These are phyloP conservation scores for Simplicillium aogashimaense DNA, from an alignment of 2,329 filamentous ascomycete genomes.

Conservation along the genomic window DNA sequence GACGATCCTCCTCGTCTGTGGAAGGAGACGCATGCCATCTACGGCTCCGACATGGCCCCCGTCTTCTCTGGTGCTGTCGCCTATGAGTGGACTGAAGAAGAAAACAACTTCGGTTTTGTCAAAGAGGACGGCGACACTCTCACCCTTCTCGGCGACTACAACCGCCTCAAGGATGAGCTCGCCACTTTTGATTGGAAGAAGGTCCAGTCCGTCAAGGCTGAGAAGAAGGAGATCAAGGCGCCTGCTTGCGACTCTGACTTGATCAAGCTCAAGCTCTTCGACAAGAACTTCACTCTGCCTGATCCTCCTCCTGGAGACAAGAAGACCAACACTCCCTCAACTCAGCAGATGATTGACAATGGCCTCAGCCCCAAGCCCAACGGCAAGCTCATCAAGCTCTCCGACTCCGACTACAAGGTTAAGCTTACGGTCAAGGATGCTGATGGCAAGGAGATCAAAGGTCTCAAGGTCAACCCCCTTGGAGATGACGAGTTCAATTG, in stretches of 20 bases:
- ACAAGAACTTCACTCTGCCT: slow-evolving; percentile 71
- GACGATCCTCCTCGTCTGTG: slow-evolving; percentile 59
- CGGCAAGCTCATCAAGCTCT: slow-evolving; percentile 61
- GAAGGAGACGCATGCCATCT: slow-evolving; percentile 65
- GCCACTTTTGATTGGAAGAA: slow-evolving; percentile 60
- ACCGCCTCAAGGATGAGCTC: slow-evolving; percentile 68
- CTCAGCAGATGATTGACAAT: slow-evolving; percentile 56
- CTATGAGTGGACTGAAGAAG: slow-evolving; percentile 71
- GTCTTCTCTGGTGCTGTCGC: slow-evolving; percentile 68
- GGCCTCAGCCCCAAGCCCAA: slow-evolving; percentile 57
- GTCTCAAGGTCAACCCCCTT: slow-evolving; percentile 38
- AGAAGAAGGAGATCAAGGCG: slow-evolving; percentile 36
- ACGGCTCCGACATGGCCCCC: slow-evolving; percentile 57
- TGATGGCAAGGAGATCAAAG: slow-evolving; percentile 28
- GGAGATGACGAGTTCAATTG: slow-evolving; percentile 33
- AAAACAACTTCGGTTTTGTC: slow-evolving; percentile 57
- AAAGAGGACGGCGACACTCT: slow-evolving; percentile 47
- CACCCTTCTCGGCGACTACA: slow-evolving; percentile 53
- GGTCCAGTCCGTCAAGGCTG: slow-evolving; percentile 53
- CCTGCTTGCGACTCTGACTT: slow-evolving; percentile 57
- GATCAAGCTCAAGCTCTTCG: slow-evolving; percentile 60
- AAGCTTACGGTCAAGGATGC: slow-evolving; percentile 28
- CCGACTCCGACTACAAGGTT: slow-evolving; percentile 51
- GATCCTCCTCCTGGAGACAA: slow-evolving; percentile 55
- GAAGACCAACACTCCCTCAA: neutral